Conservation (phyloP, 805 yeast species). For the Metschnikowia amazonensis region DNA sequence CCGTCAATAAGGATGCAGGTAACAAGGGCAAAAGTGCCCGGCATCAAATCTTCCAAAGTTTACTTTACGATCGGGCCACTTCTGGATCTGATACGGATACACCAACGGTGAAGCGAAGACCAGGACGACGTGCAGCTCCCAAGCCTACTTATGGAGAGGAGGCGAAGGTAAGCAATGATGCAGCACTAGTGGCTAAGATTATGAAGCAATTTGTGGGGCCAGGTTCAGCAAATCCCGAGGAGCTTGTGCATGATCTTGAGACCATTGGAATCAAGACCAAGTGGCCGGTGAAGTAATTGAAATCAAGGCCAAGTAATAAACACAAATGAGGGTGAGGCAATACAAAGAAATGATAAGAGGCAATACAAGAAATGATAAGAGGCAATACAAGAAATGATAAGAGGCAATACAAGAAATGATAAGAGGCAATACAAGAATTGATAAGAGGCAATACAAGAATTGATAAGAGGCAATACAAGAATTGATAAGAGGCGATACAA, state of each 20-base stretch:
- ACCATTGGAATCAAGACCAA: conserved; percentile 33
- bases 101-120: conserved; percentile 27
- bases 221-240: conserved; percentile 30
- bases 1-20: conserved; percentile 18
- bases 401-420: too few species aligned
- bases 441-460: too few species aligned
- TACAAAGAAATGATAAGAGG: too few species aligned
- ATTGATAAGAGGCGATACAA: too few species aligned
- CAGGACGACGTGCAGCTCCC: conserved; percentile 36
- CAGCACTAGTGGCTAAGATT: conserved; percentile 38
- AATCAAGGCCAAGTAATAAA: too few species aligned
- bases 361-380: too few species aligned
- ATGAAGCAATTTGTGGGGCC: conserved; percentile 43
- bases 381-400: too few species aligned
- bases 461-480: too few species aligned
- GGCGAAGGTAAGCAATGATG: conserved; percentile 29
- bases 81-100: conserved; percentile 36
- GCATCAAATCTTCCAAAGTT: conserved; percentile 39
- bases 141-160: conserved; percentile 18
- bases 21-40: conserved; percentile 23
- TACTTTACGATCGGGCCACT: conserved; percentile 36
- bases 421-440: too few species aligned
- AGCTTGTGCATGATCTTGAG: conserved; percentile 33
- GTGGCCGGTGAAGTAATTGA: conserved; percentile 27
- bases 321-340: too few species aligned